Evolutionary conservation across 495 filamentous ascomycete species (phyloP), one percentile per base, ranked within the genome.

Genomic region (Cercophora sp.): DNA sequence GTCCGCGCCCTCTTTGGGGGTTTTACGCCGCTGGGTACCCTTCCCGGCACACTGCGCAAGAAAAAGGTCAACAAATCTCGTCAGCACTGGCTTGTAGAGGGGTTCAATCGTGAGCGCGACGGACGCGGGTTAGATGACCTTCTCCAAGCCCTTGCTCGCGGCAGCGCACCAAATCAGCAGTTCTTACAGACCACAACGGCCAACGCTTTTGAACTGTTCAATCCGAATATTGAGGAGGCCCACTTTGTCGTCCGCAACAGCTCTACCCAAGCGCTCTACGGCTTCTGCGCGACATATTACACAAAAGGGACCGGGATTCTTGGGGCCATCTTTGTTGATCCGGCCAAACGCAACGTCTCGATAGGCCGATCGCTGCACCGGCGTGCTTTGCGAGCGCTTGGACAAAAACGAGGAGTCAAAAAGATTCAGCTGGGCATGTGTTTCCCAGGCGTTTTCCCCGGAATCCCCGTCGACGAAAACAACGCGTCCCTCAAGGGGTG

Each of bases 231-330:
- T 25, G 81, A 88, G 42, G 88, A 92, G 65, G 73, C 85, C 8
- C 90, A 96, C 61, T 95, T 89, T 64, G 88, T 95, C 16, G 90
- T 96, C 39, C 86, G 90, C 6, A 96, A 95, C 68, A 91, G 86
- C 70, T 91, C 83, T 66, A 96, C 90, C 1, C 84, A 87, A 40
- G 87, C 86, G 0, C 70, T 96, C 8, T 94, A 92, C 66, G 90
- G 90, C 19, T 96, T 96, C 66, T 89, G 87, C 63, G 84, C 88
- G 0, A 94, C 90, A 8, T 95, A 93, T 62, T 89, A 79, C 66
- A 83, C 85, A 68, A 80, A 79, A 37, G 79, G 79, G 1, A 85
- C 84, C 2, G 90, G 87, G 10, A 85, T 87, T n/a, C 82, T 96
- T 49, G 88, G 85, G 11, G 83, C 86, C 26, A 68, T 96, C 42